phyloP scores from a whole-genome alignment of 2,329 filamentous ascomycete genomes.

The Cladosporium sp. region DNA sequence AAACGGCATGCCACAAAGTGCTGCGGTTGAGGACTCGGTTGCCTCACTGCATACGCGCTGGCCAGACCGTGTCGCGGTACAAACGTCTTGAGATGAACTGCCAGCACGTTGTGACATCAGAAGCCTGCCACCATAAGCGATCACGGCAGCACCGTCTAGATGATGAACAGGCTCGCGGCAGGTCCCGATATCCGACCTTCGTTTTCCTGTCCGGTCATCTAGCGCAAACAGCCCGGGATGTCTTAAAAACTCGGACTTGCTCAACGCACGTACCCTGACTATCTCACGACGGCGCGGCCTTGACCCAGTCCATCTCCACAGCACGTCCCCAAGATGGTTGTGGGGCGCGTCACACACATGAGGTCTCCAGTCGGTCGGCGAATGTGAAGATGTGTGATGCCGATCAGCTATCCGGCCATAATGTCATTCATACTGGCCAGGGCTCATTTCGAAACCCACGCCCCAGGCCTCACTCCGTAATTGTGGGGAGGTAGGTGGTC shows the following conservation, averaged over 20 bases:
- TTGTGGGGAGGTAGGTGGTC: slow-evolving; percentile 13
- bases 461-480: slow-evolving; percentile 13
- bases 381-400: slow-evolving; percentile 10
- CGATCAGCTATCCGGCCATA: slow-evolving; percentile 4
- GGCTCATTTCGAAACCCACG: slow-evolving; percentile 12
- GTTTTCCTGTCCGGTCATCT: background rate
- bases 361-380: slow-evolving; percentile 6
- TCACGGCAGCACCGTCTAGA: background rate
- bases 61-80: too few relatives aligned
- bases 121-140: background rate
- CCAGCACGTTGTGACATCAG: background rate
- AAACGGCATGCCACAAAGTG: background rate
- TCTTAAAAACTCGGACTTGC: slow-evolving; percentile 2
- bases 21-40: background rate
- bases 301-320: slow-evolving; percentile 10
- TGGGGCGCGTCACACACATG: slow-evolving; percentile 6
- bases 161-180: background rate
- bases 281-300: slow-evolving; percentile 2
- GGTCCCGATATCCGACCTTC: background rate
- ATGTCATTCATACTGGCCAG: slow-evolving; percentile 9
- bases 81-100: too few relatives aligned
- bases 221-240: background rate
- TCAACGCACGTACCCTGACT: slow-evolving; percentile 5
- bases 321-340: slow-evolving; percentile 6
- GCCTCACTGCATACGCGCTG: background rate